Percentiles rank a stretch among this genome's conserved stretches.
Conservation (phyloP, 163 green algal species). For the Trebouxia gelatinosa region DNA sequence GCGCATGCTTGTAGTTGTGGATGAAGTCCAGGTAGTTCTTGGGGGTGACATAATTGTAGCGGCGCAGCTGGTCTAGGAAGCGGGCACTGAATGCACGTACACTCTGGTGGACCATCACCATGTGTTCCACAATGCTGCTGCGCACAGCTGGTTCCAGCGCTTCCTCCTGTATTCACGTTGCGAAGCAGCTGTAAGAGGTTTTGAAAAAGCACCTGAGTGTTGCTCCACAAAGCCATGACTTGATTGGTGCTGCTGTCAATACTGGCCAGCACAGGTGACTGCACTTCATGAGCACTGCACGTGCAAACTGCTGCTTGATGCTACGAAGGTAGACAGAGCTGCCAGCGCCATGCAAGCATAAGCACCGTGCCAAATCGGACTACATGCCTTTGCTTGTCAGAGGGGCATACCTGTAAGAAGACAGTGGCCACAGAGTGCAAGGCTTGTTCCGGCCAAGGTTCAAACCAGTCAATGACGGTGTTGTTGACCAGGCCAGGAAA, state of each 20-base stretch:
- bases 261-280: too few species aligned
- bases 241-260: too few species aligned
- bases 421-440: conserved; percentile 70
- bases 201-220: too few species aligned
- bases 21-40: conserved; percentile 96
- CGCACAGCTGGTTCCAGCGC: conserved; percentile 54
- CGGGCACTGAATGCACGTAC: conserved; percentile 62
- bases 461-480: conserved; percentile 92
- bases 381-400: background rate
- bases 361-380: background rate
- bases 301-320: background rate
- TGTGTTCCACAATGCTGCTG: conserved; percentile 76
- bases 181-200: too few species aligned
- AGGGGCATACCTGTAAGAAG: conserved; percentile 58
- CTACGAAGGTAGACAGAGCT: background rate
- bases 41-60: conserved; percentile 88
- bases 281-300: too few species aligned
- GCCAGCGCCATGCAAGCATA: too few species aligned
- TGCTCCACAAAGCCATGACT: too few species aligned
- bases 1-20: conserved; percentile 70
- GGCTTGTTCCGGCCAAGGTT: conserved; percentile 84
- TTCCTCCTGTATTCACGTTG: conserved; percentile 53
- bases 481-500: conserved; percentile 90
- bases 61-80: conserved; percentile 72
- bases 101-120: conserved; percentile 85